phyloP scores from a whole-genome alignment of 306 rosid species.

The Prunus campanulata region DNA sequence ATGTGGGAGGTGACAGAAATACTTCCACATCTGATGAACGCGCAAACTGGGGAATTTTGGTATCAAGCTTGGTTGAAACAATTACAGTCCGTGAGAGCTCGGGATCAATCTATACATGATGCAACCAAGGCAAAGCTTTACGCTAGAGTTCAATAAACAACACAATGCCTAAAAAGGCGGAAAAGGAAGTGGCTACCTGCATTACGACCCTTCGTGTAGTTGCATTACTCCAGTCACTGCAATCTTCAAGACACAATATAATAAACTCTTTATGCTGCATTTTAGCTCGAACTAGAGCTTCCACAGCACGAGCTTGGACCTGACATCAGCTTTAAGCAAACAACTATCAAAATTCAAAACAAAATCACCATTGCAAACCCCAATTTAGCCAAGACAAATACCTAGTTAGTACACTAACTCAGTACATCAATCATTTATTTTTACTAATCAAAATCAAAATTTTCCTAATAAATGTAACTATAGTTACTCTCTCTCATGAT shows the following conservation, averaged over 20 bases:
- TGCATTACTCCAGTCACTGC: constrained; percentile 94
- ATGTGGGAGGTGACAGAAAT: constrained; percentile 83
- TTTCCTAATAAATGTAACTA: too few species aligned
- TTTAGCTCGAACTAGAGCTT: constrained; percentile 78
- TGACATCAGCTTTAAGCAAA: constrained; percentile 2
- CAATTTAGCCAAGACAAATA: background rate
- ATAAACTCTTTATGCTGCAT: constrained; percentile 95
- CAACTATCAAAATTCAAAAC: constrained; percentile 8
- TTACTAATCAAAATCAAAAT: too few species aligned
- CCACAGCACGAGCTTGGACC: constrained; percentile 89
- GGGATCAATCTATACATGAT: constrained; percentile 67
- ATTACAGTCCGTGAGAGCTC: constrained; percentile 86
- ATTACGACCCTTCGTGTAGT: constrained; percentile 86
- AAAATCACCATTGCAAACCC: background rate
- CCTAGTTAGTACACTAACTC: too few species aligned
- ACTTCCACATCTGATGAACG: constrained; percentile 92
- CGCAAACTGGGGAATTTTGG: constrained; percentile 95
- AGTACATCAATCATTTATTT: too few species aligned
- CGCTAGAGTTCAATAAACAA: background rate
- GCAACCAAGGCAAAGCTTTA: background rate
- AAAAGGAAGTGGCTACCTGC: constrained; percentile 51
- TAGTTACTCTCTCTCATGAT: too few species aligned
- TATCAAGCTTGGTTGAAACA: constrained; percentile 94
- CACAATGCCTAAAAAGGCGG: background rate
- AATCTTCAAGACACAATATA: constrained; percentile 89